phyloP scores from a whole-genome alignment of 1,284 basidiomycete genomes.

The Xanthoconium separans region DNA sequence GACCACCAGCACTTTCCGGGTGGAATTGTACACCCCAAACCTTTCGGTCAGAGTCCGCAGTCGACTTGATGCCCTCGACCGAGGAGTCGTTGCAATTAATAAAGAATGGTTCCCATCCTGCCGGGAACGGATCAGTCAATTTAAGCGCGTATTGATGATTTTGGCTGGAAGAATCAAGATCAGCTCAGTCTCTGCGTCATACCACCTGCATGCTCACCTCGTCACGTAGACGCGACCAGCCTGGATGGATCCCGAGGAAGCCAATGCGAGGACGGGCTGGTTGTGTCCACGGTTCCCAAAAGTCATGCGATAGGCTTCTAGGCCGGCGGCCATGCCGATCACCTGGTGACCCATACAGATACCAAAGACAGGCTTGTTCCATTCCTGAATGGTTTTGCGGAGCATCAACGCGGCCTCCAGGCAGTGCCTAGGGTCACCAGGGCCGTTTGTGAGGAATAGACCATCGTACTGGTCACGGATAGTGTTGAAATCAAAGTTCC shows the following conservation, averaged over 20 bases:
- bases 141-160: slow-evolving; percentile 96
- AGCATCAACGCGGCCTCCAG: slow-evolving; percentile 83
- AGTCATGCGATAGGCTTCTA: slow-evolving; percentile 96
- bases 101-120: slow-evolving; percentile 96
- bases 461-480: slow-evolving; percentile 92
- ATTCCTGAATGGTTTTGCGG: slow-evolving; percentile 80
- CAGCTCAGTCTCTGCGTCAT: slow-evolving; percentile 4
- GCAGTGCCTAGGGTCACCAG: slow-evolving; percentile 91
- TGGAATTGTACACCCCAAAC: slow-evolving; percentile 98
- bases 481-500: slow-evolving; percentile 95
- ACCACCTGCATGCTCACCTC: slow-evolving; percentile 46
- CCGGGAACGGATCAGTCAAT: slow-evolving; percentile 89
- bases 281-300: slow-evolving; percentile 99
- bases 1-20: slow-evolving; percentile 91
- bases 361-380: slow-evolving; percentile 94
- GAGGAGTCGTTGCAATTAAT: slow-evolving; percentile 98
- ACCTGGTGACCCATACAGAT: slow-evolving; percentile 99
- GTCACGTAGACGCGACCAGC: slow-evolving; percentile 98
- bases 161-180: slow-evolving; percentile 52
- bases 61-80: slow-evolving; percentile 97
- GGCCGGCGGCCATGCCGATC: slow-evolving; percentile 94
- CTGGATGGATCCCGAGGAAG: slow-evolving; percentile 87
- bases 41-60: slow-evolving; percentile 79
- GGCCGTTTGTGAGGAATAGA: slow-evolving; percentile 95
- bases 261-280: slow-evolving; percentile 94